Evolutionary conservation across 371 early-diverging fungal genomes (phyloP), one percentile per base, ranked within the genome.

Genomic region (Chytridium lagenaria): DNA sequence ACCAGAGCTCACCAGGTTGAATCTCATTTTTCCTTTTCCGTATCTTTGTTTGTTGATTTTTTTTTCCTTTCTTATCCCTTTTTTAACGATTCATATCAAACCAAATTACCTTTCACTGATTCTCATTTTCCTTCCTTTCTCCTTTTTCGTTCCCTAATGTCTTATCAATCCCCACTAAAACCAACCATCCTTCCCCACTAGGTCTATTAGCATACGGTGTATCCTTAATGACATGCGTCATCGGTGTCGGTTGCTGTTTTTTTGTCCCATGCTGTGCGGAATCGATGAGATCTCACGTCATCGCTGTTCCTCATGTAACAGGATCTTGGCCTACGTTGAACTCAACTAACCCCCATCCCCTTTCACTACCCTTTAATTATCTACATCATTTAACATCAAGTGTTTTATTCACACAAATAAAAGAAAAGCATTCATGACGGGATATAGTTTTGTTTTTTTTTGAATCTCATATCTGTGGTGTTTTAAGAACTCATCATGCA

Each of bases 1-100:
- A 40, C 49, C 15, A 66, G 49, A 66, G 26, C 66, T 40, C 66
- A 44, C 66, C 66, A 66, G 66, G 49, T 61, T 30, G 36, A 22
- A 7, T 52, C 55, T 22, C 12, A 12, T 26, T 52, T 44, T 19
- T 12, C 19, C 12, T 12, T 44, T 12, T 7, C 44, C 7, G 19
- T 19, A 19, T 19, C 44, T 44, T 19, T 44, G 7, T 7, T 57
- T 22, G 5, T 15, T 57, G 7, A 23, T 22, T 5, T 57, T 57
- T 23, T 57, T 7, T 22, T 57, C 57, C 23, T 57, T 23, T n/a
- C n/a, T n/a, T n/a, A n/a, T n/a, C n/a, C n/a, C n/a, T n/a, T n/a
- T n/a, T n/a, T n/a, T n/a, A n/a, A n/a, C n/a, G n/a, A n/a, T n/a
- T n/a, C n/a, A n/a, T n/a, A n/a, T 7, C 44, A 44, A 44, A 19